Base-by-base conservation (phyloP, 495 filamentous ascomycete species). In the Pseudotulostoma volvatum region DNA sequence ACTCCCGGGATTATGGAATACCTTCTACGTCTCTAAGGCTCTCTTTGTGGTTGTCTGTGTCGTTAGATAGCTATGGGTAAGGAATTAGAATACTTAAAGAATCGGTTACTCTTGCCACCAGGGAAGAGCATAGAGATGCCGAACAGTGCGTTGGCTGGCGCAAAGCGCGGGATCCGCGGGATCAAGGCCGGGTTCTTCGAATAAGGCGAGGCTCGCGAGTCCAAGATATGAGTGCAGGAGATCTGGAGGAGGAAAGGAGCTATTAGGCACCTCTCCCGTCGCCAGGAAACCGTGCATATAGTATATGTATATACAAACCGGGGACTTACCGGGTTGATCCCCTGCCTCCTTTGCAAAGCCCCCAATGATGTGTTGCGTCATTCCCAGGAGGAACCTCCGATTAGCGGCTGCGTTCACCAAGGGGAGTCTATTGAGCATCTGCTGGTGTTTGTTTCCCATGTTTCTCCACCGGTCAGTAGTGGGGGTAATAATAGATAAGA, bases 171-270 rank as follows among this genome's bases (percentile, higher is more conserved):
- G 62, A 54, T 93, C 84, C n/a, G 84, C 60, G 14, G 49, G 45
- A 21, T 65, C 69, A 18, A 88, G 41, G 0, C 76, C 62, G 37
- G 62, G 51, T 64, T 82, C 73, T 7, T 68, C 68, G 55, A 84
- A 70, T 9, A 72, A 69, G 0, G 75, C 76, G 16, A 97, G 60
- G 2, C 77, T 76, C 0, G 85, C 76, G 28, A 96, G 70, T 2
- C 88, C 90, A 37, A 96, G 75, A 55, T 82, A 93, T 1, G 79
- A 81, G 49, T 97, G 90, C 45, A 93, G 77, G 18, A 95, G 70
- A 59, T 97, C 90, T 63, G 33, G 23, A 30, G 5, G 37, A n/a
- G 11, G 20, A 31, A 21, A 46, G 39, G 11, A 45, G 45, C 16
- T 16, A 16, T 1, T 14, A 1, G 8, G 9, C n/a, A 20, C 3